Percentiles rank a stretch among this genome's conserved stretches.
phyloP scores from a whole-genome alignment of 1,139 yeast species.

The Yamadazyma triangularis region DNA sequence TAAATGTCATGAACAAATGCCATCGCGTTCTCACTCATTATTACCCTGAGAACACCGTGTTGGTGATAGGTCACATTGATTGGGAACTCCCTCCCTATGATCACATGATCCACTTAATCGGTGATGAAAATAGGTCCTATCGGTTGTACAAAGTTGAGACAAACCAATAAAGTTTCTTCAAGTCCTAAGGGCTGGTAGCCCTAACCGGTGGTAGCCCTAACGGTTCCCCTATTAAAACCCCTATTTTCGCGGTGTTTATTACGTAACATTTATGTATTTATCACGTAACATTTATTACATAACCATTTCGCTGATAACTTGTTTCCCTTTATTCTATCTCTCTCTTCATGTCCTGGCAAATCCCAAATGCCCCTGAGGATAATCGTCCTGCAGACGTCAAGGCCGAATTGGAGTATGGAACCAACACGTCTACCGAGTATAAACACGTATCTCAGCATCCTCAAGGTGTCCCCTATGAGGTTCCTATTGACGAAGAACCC shows the following conservation, averaged over 20 bases:
- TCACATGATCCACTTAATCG: constrained; percentile 29
- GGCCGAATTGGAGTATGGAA: constrained; percentile 64
- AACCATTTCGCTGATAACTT: too few species aligned
- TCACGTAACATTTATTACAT: too few species aligned
- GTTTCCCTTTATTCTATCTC: too few species aligned
- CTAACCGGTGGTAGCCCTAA: too few species aligned
- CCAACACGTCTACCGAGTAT: constrained; percentile 52
- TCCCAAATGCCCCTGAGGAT: constrained; percentile 51
- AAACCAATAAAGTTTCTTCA: too few species aligned
- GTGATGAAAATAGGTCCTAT: constrained; percentile 27
- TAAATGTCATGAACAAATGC: constrained; percentile 53
- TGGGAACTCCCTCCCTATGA: constrained; percentile 40
- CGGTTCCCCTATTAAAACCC: too few species aligned
- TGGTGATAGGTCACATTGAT: constrained; percentile 74
- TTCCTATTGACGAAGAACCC: constrained; percentile 78
- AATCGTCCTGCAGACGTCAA: constrained; percentile 44
- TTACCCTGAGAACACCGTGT: constrained; percentile 59
- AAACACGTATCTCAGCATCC: constrained; percentile 51
- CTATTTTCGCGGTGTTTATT: too few species aligned
- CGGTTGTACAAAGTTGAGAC: constrained; percentile 15
- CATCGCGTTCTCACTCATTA: constrained; percentile 52
- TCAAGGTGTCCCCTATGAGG: constrained; percentile 51
- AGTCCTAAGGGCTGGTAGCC: too few species aligned
- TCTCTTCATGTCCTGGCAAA: too few species aligned
- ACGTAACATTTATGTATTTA: too few species aligned